phyloP scores from a whole-genome alignment of 306 rosid genomes.

The Potentilla sterilis region DNA sequence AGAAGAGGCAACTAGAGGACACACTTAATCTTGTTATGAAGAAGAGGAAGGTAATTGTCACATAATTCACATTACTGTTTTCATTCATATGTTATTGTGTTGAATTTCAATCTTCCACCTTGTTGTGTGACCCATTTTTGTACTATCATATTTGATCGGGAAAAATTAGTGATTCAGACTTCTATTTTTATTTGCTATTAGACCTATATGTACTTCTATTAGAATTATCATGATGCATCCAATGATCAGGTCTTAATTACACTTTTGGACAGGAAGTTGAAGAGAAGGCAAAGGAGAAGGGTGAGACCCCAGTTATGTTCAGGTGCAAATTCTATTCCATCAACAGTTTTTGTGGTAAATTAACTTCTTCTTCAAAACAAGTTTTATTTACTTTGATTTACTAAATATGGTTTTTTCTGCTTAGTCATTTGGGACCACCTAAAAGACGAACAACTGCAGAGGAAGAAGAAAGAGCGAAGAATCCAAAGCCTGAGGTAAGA shows the following conservation, averaged over 20 bases:
- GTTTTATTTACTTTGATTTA: slow-evolving; percentile 34
- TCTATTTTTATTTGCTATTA: slow-evolving; percentile 7
- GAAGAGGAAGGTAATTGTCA: slow-evolving; percentile 73
- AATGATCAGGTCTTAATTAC: slow-evolving; percentile 24
- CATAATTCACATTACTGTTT: background rate
- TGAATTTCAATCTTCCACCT: background rate
- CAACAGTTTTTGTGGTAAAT: background rate
- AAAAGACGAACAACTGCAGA: slow-evolving; percentile 83
- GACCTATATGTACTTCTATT: background rate
- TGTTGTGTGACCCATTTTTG: background rate
- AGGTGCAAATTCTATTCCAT: slow-evolving; percentile 48
- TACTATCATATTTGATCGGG: background rate
- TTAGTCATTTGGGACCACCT: slow-evolving; percentile 96
- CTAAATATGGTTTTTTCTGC: slow-evolving; percentile 37
- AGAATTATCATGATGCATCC: background rate
- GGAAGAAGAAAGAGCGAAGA: slow-evolving; percentile 88
- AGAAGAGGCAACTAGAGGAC: slow-evolving; percentile 95
- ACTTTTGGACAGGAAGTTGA: slow-evolving; percentile 73
- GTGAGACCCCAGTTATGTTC: slow-evolving; percentile 96
- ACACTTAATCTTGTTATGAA: slow-evolving; percentile 87
- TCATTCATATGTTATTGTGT: background rate
- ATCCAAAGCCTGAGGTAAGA: slow-evolving; percentile 88
- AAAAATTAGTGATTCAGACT: background rate
- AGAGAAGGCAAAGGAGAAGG: slow-evolving; percentile 89
- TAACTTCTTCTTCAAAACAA: background rate